phyloP scores from a whole-genome alignment of 805 yeast species.

The Nakazawaea wickerhamii region DNA sequence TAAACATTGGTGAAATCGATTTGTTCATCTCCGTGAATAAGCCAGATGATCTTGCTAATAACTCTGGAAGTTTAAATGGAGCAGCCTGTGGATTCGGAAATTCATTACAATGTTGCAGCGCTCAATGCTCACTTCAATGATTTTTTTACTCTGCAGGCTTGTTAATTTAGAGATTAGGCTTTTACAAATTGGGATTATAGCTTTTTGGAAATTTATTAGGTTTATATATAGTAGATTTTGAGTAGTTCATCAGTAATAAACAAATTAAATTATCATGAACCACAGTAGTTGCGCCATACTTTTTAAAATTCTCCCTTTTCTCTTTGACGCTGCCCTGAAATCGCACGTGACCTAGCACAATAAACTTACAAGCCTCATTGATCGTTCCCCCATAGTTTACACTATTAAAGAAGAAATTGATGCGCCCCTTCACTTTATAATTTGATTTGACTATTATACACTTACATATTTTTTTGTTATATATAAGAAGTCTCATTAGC shows the following conservation, averaged over 20 bases:
- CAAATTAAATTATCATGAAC: neutral
- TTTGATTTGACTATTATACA: neutral
- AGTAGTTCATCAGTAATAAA: too few relatives aligned
- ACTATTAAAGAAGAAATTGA: too few relatives aligned
- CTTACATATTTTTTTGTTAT: neutral
- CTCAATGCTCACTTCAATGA: conserved; percentile 11
- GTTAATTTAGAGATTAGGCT: conserved; percentile 16
- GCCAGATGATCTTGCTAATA: conserved; percentile 12
- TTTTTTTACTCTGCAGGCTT: conserved; percentile 26
- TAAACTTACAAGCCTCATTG: neutral
- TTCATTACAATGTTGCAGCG: conserved; percentile 10
- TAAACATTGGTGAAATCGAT: conserved; percentile 20
- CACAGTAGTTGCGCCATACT: conserved; percentile 1
- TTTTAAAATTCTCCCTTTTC: neutral
- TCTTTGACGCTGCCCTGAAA: neutral
- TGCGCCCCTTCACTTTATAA: neutral
- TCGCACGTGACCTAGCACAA: conserved; percentile 3
- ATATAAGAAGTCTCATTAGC: neutral
- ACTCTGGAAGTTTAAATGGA: conserved; percentile 23
- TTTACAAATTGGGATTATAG: conserved; percentile 15
- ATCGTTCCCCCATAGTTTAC: neutral
- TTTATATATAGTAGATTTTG: neutral
- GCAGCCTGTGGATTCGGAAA: conserved; percentile 28
- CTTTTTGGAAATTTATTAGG: conserved; percentile 14
- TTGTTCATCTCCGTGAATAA: conserved; percentile 16